phyloP scores from a whole-genome alignment of 1,284 basidiomycete genomes.

The Paramarasmius palmivorus region DNA sequence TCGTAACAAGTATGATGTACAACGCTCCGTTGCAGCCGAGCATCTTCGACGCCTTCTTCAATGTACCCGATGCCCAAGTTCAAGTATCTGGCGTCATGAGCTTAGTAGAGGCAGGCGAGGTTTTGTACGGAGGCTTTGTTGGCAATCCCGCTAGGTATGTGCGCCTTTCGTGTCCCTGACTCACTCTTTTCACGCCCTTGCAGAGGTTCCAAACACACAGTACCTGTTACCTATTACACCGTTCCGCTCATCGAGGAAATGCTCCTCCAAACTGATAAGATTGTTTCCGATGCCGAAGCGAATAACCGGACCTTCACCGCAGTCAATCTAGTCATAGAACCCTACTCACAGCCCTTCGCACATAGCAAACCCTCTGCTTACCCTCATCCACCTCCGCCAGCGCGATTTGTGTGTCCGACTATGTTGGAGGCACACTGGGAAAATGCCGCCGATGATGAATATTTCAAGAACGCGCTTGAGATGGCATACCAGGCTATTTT shows the following conservation, averaged over 20 bases:
- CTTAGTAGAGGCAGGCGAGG: too few relatives aligned
- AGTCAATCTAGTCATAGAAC: neutral
- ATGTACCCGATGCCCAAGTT: too few relatives aligned
- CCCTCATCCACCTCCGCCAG: neutral
- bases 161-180: too few relatives aligned
- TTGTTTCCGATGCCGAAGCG: neutral
- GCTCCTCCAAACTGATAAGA: neutral
- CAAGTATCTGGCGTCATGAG: too few relatives aligned
- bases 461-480: neutral
- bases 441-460: neutral
- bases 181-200: too few relatives aligned
- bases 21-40: too few relatives aligned
- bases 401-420: neutral
- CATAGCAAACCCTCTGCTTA: neutral
- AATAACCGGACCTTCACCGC: neutral
- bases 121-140: too few relatives aligned
- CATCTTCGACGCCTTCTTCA: too few relatives aligned
- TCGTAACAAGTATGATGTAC: too few relatives aligned
- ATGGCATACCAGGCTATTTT: neutral
- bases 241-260: neutral
- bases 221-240: neutral
- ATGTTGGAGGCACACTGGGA: neutral
- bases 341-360: neutral
- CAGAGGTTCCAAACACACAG: conserved; percentile 3
- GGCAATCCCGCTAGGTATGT: too few relatives aligned